Evolutionary conservation across 2,329 filamentous ascomycete genomes (phyloP), one percentile per base, ranked within the genome.

Genomic region (Aspergillus pseudonomiae): DNA sequence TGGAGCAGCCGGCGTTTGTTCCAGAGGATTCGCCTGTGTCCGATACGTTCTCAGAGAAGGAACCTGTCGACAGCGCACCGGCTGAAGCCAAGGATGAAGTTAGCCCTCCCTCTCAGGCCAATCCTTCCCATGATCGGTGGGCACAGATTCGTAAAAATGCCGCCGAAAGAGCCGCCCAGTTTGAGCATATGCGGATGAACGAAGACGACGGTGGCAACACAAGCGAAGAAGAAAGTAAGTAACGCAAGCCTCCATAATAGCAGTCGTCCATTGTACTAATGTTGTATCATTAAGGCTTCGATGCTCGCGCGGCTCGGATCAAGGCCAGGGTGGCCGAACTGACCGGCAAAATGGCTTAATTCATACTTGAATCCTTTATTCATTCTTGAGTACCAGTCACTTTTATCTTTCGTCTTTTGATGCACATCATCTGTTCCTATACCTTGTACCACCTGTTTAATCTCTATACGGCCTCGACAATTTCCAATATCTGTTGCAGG

Each of bases 71-170:
- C 28, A 65, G 71, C 19, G 54, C 45, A 1, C 36, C 59, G n/a
- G 41, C 53, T 19, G 58, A 62, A 36, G 48, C 65, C 9, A 58
- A 63, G 21, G 32, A 52, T 26, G 62, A 19, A 2, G 24, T 45
- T 34, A 19, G 7, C 5, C 46, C 63, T 10, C 30, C 55, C 39
- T 45, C 24, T 32, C 59, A 58, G 28, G 41, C 52, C 62, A 69
- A 61, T 36, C n/a, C 66, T 11, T 70, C 73, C n/a, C 84, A 91
- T 67, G 94, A 97, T 75, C 89, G 94, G 60, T 99, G 95, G 95
- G 94, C 94, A 0, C 93, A 96, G 78, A 97, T 98, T 69, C 88
- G 94, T 68, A 94, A 94, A 84, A 97, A 97, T 72, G 95, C 95
- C 12, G 93, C 93, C 4, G 91, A 95, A 65, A 87, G 93, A 64